Base-by-base conservation (phyloP, 805 yeast species). In the Hanseniaspora taiwanica region DNA sequence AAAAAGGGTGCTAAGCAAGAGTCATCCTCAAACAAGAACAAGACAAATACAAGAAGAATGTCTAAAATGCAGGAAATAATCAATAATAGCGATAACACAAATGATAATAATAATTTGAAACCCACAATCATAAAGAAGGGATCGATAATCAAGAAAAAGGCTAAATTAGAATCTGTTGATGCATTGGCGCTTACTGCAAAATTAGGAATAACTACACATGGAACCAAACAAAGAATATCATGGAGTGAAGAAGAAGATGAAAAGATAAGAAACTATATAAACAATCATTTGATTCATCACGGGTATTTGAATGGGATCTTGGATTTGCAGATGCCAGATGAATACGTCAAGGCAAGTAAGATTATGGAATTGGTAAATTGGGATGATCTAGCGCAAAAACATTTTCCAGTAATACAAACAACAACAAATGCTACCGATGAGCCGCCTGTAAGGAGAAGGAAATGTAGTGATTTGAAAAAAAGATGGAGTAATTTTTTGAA, bases 401-500 rank as follows among this genome's bases (percentile, higher is more conserved):
- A 31, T 31, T 31, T 31, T 8, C n/a, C 10, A 12, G 29, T 12
- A 5, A 8, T 12, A 4, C n/a, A 13, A 12, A 12, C 10, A 8
- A 25, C 5, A 12, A 3, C 10, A 25, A 25, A 25, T 25, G 29
- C 9, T 12, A 7, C 14, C 4, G 29, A 25, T 25, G 10, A 13
- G 9, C 5, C 29, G 52, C 69, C 62, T 56, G 69, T 51, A 60
- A 63, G 66, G 55, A 66, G 46, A 51, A 64, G 95, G 40, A 78
- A 81, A 49, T 69, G 84, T 10, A 84, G 81, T 50, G 94, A 85
- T 54, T 81, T 94, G 53, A 70, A 85, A 27, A 86, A 85, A 56
- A 63, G 96, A 43, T 87, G 96, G 96, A 64, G 74, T 14, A 80
- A 79, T 46, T 83, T 94, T 1, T 60, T 87, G 32, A 91, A 85